Conservation (phyloP, 306 rosid species). For the Dicorynia guianensis region DNA sequence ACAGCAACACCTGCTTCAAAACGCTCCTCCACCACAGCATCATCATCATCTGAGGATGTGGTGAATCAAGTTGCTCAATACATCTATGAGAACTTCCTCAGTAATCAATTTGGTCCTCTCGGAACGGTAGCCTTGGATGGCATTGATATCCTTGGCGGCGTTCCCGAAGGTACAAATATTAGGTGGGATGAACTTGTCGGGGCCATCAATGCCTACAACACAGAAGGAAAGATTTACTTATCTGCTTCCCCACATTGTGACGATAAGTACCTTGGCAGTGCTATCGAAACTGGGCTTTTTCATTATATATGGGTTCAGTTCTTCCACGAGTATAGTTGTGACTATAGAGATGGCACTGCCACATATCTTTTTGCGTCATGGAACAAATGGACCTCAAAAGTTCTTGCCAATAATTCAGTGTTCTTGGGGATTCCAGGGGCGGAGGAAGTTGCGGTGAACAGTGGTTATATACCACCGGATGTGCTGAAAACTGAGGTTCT, state of each 20-base stretch:
- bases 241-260: slow-evolving; percentile 55
- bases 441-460: too few species aligned
- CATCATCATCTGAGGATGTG: neutral
- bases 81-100: slow-evolving; percentile 53
- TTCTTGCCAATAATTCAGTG: neutral
- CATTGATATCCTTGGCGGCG: slow-evolving; percentile 41
- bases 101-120: slow-evolving; percentile 38
- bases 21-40: too few species aligned
- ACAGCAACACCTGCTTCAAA: too few species aligned
- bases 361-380: slow-evolving; percentile 35
- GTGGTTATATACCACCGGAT: neutral
- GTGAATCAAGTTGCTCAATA: slow-evolving; percentile 34
- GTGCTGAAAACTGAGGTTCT: neutral
- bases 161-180: neutral
- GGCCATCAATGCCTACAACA: slow-evolving; percentile 12
- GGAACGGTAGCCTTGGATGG: slow-evolving; percentile 57
- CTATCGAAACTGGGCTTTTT: slow-evolving; percentile 48
- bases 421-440: slow-evolving; percentile 6
- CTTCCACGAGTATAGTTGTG: slow-evolving; percentile 52
- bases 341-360: neutral
- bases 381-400: slow-evolving; percentile 40
- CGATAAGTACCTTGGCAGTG: slow-evolving; percentile 19
- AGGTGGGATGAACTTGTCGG: slow-evolving; percentile 49
- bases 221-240: slow-evolving; percentile 27
- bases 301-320: slow-evolving; percentile 64